Evolutionary conservation across 495 filamentous ascomycete species (phyloP).

Genomic region (Elaphomyces granulatus): DNA sequence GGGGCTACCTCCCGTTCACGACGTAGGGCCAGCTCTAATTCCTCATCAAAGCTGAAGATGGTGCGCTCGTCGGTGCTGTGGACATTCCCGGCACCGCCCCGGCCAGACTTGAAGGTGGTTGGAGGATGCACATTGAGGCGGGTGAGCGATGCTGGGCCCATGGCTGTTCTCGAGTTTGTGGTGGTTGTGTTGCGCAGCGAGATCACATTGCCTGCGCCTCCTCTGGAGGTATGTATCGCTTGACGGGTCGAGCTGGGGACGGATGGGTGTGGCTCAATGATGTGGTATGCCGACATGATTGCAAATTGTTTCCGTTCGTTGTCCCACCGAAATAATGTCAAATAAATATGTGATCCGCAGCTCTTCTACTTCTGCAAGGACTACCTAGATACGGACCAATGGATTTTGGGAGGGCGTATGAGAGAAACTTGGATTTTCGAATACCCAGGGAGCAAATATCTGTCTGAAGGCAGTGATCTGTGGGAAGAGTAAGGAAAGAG

Average conservation of each 20-base stretch:
- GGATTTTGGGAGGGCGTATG: background rate
- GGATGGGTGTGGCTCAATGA: slow-evolving; percentile 72
- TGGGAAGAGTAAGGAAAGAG: too few species aligned
- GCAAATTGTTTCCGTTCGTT: background rate
- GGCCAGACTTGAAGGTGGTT: slow-evolving; percentile 55
- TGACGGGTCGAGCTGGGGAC: slow-evolving; percentile 44
- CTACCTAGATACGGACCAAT: background rate
- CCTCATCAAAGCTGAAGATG: slow-evolving; percentile 85
- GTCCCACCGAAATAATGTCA: background rate
- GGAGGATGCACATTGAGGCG: slow-evolving; percentile 28
- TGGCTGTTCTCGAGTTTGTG: slow-evolving; percentile 33
- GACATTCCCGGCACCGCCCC: slow-evolving; percentile 84
- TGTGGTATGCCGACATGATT: slow-evolving; percentile 36
- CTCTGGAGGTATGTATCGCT: slow-evolving; percentile 61
- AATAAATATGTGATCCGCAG: too few species aligned
- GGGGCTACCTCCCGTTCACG: slow-evolving; percentile 40
- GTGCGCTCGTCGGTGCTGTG: slow-evolving; percentile 50
- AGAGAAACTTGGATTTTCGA: background rate
- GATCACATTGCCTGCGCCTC: slow-evolving; percentile 70
- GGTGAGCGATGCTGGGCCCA: slow-evolving; percentile 38
- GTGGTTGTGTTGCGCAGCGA: slow-evolving; percentile 55
- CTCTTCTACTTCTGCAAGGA: background rate
- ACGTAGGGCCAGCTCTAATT: slow-evolving; percentile 56
- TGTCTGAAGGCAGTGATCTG: background rate
- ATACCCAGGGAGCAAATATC: background rate